These are phyloP conservation scores for Geranium rotundifolium DNA, from an alignment of 345 rosid species.

Conservation along the genomic window DNA sequence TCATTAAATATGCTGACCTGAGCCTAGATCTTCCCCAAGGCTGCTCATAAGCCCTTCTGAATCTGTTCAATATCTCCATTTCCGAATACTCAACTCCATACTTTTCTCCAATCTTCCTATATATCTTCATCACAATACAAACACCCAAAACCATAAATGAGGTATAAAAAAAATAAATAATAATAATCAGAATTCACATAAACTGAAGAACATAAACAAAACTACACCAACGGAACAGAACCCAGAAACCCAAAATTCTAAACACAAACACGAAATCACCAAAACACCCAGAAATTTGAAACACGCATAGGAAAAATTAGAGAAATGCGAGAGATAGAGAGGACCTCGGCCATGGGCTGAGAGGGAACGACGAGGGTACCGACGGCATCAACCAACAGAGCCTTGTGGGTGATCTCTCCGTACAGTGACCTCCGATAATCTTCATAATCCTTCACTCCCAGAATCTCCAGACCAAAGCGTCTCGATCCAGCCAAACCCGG, in stretches of 20 bases:
- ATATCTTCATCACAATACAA: conserved; percentile 43
- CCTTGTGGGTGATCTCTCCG: conserved; percentile 77
- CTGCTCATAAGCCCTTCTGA: conserved; percentile 81
- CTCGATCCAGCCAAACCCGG: conserved; percentile 25
- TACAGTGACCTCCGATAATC: conserved; percentile 79
- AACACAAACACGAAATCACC: too few relatives aligned
- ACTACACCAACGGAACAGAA: too few relatives aligned
- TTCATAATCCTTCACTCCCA: conserved; percentile 62
- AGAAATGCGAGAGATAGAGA: background rate
- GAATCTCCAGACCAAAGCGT: conserved; percentile 16
- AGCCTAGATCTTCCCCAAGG: conserved; percentile 97
- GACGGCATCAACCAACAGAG: conserved; percentile 83
- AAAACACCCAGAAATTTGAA: too few relatives aligned
- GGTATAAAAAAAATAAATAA: background rate
- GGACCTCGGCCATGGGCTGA: conserved; percentile 96
- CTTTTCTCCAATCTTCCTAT: conserved; percentile 74
- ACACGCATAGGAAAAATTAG: too few relatives aligned
- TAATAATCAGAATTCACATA: background rate
- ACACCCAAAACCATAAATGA: background rate
- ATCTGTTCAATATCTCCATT: conserved; percentile 71
- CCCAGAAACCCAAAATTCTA: too few relatives aligned
- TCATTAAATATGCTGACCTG: conserved; percentile 31
- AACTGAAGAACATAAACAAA: too few relatives aligned
- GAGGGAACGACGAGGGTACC: conserved; percentile 91
- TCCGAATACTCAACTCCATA: conserved; percentile 87